Evolutionary conservation across 768 basidiomycete species (phyloP).

Genomic region (Termitomyces sp.): DNA sequence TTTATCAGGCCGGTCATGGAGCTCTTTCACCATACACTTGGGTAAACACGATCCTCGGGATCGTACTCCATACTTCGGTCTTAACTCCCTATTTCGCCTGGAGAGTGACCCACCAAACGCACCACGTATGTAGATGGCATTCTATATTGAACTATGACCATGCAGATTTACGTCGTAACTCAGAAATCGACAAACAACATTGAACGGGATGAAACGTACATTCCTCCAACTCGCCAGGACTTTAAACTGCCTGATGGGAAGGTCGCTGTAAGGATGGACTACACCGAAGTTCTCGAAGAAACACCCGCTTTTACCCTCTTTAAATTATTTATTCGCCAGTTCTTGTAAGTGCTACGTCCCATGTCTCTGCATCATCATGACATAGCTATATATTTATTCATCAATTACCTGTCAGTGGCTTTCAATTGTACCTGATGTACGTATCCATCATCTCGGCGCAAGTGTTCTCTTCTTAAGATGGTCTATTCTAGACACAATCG

Average conservation of each 20-base stretch:
- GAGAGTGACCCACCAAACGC: slow-evolving; percentile 57
- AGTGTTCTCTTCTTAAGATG: slow-evolving; percentile 3
- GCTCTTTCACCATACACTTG: slow-evolving; percentile 33
- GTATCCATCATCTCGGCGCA: slow-evolving; percentile 1
- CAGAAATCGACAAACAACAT: slow-evolving; percentile 46
- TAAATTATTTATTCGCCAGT: slow-evolving; percentile 42
- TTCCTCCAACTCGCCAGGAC: slow-evolving; percentile 40
- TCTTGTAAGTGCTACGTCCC: slow-evolving; percentile 29
- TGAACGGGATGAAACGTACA: slow-evolving; percentile 70
- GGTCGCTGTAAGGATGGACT: slow-evolving; percentile 35
- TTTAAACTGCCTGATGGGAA: slow-evolving; percentile 38
- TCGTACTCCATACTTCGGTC: slow-evolving; percentile 39
- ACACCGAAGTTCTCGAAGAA: slow-evolving; percentile 42
- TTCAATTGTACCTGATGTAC: slow-evolving; percentile 39
- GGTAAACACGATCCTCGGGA: slow-evolving; percentile 33
- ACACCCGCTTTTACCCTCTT: slow-evolving; percentile 45
- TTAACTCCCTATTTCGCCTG: slow-evolving; percentile 60
- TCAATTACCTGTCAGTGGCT: slow-evolving; percentile 26
- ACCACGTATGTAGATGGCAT: slow-evolving; percentile 44
- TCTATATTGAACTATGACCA: background rate
- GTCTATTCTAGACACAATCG: slow-evolving; percentile 30
- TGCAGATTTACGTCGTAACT: background rate
- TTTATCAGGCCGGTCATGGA: slow-evolving; percentile 41
- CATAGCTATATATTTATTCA: background rate
- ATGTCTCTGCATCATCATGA: background rate